Conservation (phyloP, 306 rosid genomes). For the Prunus armeniaca region DNA sequence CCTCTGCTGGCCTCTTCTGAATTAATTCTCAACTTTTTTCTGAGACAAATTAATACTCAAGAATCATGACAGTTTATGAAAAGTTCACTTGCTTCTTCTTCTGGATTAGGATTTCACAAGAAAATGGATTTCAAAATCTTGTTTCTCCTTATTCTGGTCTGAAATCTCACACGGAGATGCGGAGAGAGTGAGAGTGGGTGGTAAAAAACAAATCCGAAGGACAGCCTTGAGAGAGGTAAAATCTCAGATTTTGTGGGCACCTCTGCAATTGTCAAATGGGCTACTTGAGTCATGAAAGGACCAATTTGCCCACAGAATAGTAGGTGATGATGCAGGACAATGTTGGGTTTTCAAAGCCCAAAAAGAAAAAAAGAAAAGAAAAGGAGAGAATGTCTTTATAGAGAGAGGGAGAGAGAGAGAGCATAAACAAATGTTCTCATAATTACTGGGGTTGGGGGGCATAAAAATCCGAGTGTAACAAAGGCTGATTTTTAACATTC, state of each 20-base stretch:
- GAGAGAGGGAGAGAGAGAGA: neutral
- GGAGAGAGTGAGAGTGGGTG: neutral
- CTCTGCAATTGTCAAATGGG: neutral
- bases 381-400: slow-evolving; percentile 7
- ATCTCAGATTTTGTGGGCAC: neutral
- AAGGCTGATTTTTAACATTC: slow-evolving; percentile 28
- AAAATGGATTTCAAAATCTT: neutral
- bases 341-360: slow-evolving; percentile 7
- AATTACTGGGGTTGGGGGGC: slow-evolving; percentile 19
- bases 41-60: too few relatives aligned
- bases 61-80: too few relatives aligned
- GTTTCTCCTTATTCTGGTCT: neutral
- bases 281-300: neutral
- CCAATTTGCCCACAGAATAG: neutral
- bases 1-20: neutral
- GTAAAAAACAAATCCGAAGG: too few relatives aligned
- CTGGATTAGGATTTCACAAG: neutral
- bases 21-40: neutral
- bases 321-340: neutral
- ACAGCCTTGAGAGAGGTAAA: neutral
- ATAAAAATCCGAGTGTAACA: neutral
- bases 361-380: neutral
- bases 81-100: neutral
- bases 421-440: neutral
- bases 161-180: neutral